A percentile compares a stretch with the other conserved stretches of the same genome.
Evolutionary conservation across 768 basidiomycete species (phyloP).

Genomic region (Agaricus bisporus): DNA sequence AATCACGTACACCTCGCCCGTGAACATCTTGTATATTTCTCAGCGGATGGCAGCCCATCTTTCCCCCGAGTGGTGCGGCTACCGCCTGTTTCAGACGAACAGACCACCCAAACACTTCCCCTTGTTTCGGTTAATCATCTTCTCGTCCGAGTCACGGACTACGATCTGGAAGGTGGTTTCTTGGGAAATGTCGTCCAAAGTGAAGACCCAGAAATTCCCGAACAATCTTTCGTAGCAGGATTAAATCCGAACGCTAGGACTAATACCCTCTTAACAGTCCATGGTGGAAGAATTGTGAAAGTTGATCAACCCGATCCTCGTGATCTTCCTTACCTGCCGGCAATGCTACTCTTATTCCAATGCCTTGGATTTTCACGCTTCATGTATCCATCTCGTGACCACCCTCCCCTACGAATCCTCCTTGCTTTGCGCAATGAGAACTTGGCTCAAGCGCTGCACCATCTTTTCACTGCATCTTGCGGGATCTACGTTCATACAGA

Average conservation of each 20-base stretch:
- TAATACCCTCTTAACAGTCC: neutral
- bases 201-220: neutral
- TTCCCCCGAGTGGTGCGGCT: slow-evolving; percentile 3
- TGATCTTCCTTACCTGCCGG: neutral
- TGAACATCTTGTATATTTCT: slow-evolving; percentile 3
- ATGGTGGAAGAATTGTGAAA: neutral
- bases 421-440: neutral
- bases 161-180: neutral
- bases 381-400: neutral
- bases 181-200: neutral
- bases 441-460: neutral
- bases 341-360: neutral
- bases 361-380: neutral
- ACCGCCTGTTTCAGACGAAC: neutral
- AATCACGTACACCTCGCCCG: slow-evolving; percentile 9
- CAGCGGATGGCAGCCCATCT: neutral
- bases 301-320: neutral
- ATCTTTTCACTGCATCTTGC: neutral
- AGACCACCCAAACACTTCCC: neutral
- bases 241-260: neutral
- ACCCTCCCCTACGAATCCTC: neutral
- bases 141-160: neutral
- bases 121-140: neutral
- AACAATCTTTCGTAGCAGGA: neutral
- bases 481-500: neutral